These are phyloP conservation scores for Calocybe gangraenosa DNA, from an alignment of 768 basidiomycete species.

Conservation along the genomic window DNA sequence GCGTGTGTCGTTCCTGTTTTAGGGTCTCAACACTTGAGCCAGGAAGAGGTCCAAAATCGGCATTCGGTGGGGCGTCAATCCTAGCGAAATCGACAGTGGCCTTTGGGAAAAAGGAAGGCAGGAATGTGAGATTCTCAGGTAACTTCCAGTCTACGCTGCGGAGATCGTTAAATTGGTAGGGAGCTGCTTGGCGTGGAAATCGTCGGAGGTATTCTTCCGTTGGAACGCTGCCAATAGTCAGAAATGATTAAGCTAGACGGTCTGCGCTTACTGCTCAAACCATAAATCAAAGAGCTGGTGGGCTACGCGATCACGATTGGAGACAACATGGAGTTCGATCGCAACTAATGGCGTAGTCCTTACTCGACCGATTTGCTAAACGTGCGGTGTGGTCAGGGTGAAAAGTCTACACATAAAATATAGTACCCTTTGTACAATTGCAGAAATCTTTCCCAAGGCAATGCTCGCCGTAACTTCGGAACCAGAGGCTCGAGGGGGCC, in stretches of 20 bases:
- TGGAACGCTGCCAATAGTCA: conserved; percentile 32
- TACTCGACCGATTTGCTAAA: conserved; percentile 59
- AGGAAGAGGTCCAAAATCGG: conserved; percentile 5
- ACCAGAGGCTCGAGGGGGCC: conserved; percentile 39
- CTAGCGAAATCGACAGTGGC: conserved; percentile 5
- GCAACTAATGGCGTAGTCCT: conserved; percentile 44
- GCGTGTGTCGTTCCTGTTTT: conserved; percentile 18
- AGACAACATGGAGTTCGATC: conserved; percentile 66
- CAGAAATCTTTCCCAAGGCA: conserved; percentile 59
- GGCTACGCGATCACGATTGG: conserved; percentile 61
- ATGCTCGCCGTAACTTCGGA: conserved; percentile 54
- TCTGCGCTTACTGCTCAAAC: conserved; percentile 54
- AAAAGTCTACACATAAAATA: background rate
- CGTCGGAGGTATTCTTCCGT: conserved; percentile 45
- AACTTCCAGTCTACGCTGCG: conserved; percentile 37
- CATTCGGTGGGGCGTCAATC: conserved; percentile 2
- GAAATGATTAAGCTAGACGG: background rate
- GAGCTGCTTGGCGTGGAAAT: conserved; percentile 36
- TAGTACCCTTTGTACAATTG: conserved; percentile 46
- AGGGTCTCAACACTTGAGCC: background rate
- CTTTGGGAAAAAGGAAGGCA: conserved; percentile 26
- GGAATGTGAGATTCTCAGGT: conserved; percentile 22
- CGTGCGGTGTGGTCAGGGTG: background rate
- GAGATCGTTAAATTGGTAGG: conserved; percentile 39
- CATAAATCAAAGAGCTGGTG: conserved; percentile 67